Evolutionary conservation across 345 rosid species (phyloP).

Genomic region (Rhizophora apiculata): DNA sequence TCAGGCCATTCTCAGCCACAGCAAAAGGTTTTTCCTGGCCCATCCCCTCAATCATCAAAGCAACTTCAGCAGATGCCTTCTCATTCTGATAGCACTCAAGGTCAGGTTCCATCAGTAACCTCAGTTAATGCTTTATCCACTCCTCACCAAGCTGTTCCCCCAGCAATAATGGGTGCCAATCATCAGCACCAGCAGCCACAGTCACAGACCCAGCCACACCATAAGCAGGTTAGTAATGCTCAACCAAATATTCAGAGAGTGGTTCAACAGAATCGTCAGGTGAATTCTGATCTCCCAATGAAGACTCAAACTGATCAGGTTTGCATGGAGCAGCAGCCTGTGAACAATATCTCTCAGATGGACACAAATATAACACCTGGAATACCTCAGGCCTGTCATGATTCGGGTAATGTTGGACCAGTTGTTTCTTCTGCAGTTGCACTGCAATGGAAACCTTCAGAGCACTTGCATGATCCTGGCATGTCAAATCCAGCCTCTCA

Average conservation of each 20-base stretch:
- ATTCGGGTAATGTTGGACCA: constrained; percentile 37
- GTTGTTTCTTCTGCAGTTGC: constrained; percentile 38
- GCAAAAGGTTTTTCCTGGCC: constrained; percentile 50
- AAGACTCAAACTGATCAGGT: constrained; percentile 59
- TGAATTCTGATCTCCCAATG: constrained; percentile 40
- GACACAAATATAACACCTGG: constrained; percentile 32
- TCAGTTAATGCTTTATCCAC: constrained; percentile 43
- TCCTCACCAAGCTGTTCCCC: constrained; percentile 46
- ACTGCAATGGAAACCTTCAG: constrained; percentile 57
- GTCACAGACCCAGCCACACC: constrained; percentile 36
- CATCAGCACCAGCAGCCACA: constrained; percentile 39
- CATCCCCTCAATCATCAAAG: constrained; percentile 39
- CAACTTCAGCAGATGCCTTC: constrained; percentile 59
- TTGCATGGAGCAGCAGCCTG: constrained; percentile 46
- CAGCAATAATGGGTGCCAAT: constrained; percentile 32
- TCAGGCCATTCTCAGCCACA: constrained; percentile 56
- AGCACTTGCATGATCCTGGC: constrained; percentile 41
- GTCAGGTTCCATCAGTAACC: constrained; percentile 48
- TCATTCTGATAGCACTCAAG: constrained; percentile 58
- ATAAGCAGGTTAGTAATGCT: constrained; percentile 54
- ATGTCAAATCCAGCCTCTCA: constrained; percentile 40
- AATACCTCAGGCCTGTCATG: constrained; percentile 43
- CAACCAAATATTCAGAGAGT: constrained; percentile 57
- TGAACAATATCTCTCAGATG: constrained; percentile 35
- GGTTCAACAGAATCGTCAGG: constrained; percentile 56